These are phyloP conservation scores for Caryopteris hybrid DNA, from an alignment of 305 asterid species.

Conservation along the genomic window DNA sequence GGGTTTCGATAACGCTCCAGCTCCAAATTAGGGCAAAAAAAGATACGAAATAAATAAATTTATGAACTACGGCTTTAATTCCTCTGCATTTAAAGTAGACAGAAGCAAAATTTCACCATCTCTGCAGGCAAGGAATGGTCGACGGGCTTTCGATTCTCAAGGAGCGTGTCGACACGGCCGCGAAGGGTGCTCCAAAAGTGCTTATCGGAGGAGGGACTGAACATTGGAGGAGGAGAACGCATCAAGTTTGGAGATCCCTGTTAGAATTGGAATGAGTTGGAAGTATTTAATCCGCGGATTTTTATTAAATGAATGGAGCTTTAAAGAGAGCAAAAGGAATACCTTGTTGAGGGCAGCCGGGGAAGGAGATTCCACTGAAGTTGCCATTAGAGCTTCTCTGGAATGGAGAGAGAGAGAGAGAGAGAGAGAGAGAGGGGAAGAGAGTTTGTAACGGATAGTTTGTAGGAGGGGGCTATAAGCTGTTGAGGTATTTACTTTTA, in stretches of 20 bases:
- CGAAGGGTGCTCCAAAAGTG: constrained; percentile 81
- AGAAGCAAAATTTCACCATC: constrained; percentile 22
- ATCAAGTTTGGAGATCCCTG: constrained; percentile 46
- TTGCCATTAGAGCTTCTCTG: constrained; percentile 51
- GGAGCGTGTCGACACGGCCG: constrained; percentile 61
- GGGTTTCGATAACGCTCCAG: background rate
- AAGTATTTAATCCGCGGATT: background rate
- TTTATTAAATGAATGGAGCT: constrained; percentile 17
- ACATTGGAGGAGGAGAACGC: constrained; percentile 41
- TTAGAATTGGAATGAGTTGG: constrained; percentile 10
- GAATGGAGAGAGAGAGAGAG: constrained; percentile 46
- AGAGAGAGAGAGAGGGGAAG: constrained; percentile 31
- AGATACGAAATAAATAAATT: background rate
- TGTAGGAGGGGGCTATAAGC: background rate
- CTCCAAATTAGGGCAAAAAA: background rate
- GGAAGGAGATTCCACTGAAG: constrained; percentile 60
- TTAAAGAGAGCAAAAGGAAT: constrained; percentile 1
- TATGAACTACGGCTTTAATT: background rate
- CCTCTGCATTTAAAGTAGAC: background rate
- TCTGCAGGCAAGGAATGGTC: constrained; percentile 24
- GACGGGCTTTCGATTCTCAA: constrained; percentile 49
- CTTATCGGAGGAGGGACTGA: constrained; percentile 82
- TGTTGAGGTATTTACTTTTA: constrained; percentile 15
- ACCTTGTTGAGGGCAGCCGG: constrained; percentile 58
- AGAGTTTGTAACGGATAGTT: constrained; percentile 71